Evolutionary conservation across 2,329 filamentous ascomycete species (phyloP), one percentile per base, ranked within the genome.

Genomic region (Massarina eburnea): DNA sequence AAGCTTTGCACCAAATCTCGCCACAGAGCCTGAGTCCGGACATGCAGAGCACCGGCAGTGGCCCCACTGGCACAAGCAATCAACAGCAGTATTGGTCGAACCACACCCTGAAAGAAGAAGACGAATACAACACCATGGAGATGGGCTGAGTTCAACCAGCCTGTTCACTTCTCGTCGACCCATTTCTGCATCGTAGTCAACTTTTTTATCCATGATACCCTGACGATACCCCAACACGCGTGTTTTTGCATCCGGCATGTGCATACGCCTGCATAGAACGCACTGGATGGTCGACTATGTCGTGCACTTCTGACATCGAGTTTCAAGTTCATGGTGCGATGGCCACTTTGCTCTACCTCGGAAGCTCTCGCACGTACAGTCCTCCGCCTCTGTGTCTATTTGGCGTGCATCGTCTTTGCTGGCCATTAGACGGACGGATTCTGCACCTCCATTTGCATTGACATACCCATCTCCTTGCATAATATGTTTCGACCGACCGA

Each of bases 31-130:
- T 78, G 35, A 78, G 74, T 53, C 79, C 76, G 36, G 77, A 71
- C 32, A 76, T 74, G 61, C 61, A 81, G 72, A 88, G 86, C 63
- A 86, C 88, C 42, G 84, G 80, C 49, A 89, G 83, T 63, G 85
- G 85, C 44, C 74, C 73, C 53, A 66, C 64, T 37, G 61, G 62
- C 10, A 66, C 62, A 24, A 43, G 41, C 44, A 35, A 36, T 33
- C 77, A 81, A 54, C 73, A 77, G 39, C 77, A 80, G 51, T 80
- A 75, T 65, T 82, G 76, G 78, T 75, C 55, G 40, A 71, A 55
- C 63, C 67, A 63, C 58, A 85, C 86, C 67, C 89, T 96, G 74
- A 96, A 96, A 71, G 91, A 96, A 69, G 91, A 96, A 72, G 91
- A 96, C 59, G 91, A 96, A 73, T 95, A 65, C 62, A 84, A 54